Evolutionary conservation across 208 protist species (phyloP), one percentile per base, ranked within the genome.

Genomic region (Balamuthia mandrillaris): DNA sequence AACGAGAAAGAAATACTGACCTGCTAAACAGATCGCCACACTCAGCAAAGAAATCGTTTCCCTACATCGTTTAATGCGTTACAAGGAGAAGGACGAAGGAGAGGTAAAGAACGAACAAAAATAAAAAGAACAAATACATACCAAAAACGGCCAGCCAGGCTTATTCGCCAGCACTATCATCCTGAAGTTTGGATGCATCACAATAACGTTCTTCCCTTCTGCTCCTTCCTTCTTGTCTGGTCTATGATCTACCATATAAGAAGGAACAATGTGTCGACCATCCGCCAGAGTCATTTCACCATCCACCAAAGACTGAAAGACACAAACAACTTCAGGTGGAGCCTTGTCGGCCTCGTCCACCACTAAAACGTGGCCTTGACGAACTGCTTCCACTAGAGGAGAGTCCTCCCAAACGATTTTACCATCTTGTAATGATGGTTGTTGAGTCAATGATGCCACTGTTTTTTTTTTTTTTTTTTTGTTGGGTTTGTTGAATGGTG

Each of bases 271-370:
- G 24, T 74, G 51, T 12, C 91, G 72, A 0, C 91, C 90, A 81
- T 95, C 92, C 14, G 90, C 47, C 5, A 95, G 92, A 5, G 82
- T 58, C 81, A 94, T 91, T 31, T 91, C 65, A 6, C 88, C 85
- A 65, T 93, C 88, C 52, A 92, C 89, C 14, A 94, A 37, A 0
- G 93, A 88, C 84, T 94, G 93, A 4, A 94, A 52, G 31, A 94
- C 86, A 21, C 82, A 81, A 10, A 91, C 88, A 4, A 94, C 93
- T 86, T 98, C 96, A 24, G 96, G 91, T 10, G 95, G 93, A 0
- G 95, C 96, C 90, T 98, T 98, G 90, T 98, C 96, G 58, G 97
- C 96, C 88, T 98, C 96, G 86, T 98, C 96, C 9, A 81, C 51
- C 29, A 98, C 96, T 29, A 98, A 92, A 31, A 96, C 94, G 87